Evolutionary conservation across 2,329 filamentous ascomycete genomes (phyloP), one percentile per base, ranked within the genome.

Genomic region (Coniochaeta ligniaria): DNA sequence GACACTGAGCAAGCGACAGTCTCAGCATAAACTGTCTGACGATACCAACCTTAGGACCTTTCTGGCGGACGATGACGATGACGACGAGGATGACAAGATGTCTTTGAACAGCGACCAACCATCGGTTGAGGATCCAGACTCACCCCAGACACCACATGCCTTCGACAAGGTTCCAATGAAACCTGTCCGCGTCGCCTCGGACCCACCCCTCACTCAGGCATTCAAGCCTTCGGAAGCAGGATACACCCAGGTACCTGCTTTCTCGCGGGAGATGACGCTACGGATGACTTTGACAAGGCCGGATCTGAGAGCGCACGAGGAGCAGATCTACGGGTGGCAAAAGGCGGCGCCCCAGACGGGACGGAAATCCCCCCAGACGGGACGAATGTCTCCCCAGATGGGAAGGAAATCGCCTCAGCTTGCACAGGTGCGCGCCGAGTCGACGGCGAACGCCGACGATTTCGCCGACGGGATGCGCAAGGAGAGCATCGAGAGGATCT

Each of bases 251-350:
- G 79, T 78, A 6, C 75, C 83, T 2, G 76, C 81, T 0, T 80
- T 82, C 36, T 88, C 85, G 60, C 84, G 93, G 36, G 93, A 98
- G 73, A 97, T 97, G 93, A 98, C 95, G 2, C 76, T 98, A 57
- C 90, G 93, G 57, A 96, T 98, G 92, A 98, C 94, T 0, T 82
- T 98, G 60, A 98, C 95, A 3, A 82, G 93, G 55, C 91, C 92
- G 0, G 94, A 98, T 71, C 81, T 98, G 56, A 87, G 92, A 47
- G 87, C 88, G 5, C 81, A 87, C 63, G 89, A 94, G 63, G 85
- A 88, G 12, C 81, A 87, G 63, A 80, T 91, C 17, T 91, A 92
- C 67, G 86, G 86, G 47, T 90, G 87, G 85, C 84, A 88, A 68
- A 76, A 76, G 35, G n/a, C 31, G 12, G 28, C 12, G 54, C 66